Conservation (phyloP, 192 early-diverging fungal genomes). For the Blastocladiella britannica region DNA sequence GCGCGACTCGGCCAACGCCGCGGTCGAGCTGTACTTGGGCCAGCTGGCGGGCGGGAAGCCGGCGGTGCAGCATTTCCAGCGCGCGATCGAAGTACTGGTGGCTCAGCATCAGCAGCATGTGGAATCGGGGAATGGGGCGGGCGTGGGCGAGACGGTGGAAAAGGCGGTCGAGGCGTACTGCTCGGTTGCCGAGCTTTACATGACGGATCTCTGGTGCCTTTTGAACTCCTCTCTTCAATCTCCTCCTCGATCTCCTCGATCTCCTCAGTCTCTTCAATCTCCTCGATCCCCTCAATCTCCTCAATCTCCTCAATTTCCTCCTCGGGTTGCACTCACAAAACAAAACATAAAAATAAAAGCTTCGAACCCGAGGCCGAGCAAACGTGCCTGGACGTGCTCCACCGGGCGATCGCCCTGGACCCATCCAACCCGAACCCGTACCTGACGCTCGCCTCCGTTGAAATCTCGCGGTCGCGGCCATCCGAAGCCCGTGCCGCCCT, state of each 20-base stretch:
- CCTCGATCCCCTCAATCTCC: not conserved
- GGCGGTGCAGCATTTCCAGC: constrained; percentile 17
- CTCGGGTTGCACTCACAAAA: constrained; percentile 3
- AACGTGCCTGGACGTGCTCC: constrained; percentile 52
- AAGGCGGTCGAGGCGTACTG: constrained; percentile 72
- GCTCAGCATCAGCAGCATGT: no score
- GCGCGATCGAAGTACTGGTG: constrained; percentile 15
- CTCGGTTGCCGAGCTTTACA: constrained; percentile 89
- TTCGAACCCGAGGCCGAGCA: constrained; percentile 79
- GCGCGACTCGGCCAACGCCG: not conserved
- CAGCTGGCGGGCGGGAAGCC: constrained; percentile 19
- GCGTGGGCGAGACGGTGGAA: constrained; percentile 20
- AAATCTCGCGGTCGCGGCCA: constrained; percentile 58
- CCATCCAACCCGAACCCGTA: constrained; percentile 61
- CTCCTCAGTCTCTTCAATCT: not conserved
- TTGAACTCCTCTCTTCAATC: not conserved
- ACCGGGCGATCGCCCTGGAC: constrained; percentile 42
- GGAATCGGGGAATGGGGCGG: constrained; percentile 8
- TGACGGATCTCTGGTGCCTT: constrained; percentile 88
- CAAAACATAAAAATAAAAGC: no score
- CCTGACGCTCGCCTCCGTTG: constrained; percentile 72
- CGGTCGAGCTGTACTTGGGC: constrained; percentile 5
- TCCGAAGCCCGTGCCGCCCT: constrained; percentile 57
- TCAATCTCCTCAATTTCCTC: not conserved
- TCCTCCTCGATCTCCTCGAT: not conserved